A percentile compares a stretch with the other conserved stretches of the same genome.
Evolutionary conservation across 345 rosid species (phyloP).

Genomic region (Limnanthes douglasii): DNA sequence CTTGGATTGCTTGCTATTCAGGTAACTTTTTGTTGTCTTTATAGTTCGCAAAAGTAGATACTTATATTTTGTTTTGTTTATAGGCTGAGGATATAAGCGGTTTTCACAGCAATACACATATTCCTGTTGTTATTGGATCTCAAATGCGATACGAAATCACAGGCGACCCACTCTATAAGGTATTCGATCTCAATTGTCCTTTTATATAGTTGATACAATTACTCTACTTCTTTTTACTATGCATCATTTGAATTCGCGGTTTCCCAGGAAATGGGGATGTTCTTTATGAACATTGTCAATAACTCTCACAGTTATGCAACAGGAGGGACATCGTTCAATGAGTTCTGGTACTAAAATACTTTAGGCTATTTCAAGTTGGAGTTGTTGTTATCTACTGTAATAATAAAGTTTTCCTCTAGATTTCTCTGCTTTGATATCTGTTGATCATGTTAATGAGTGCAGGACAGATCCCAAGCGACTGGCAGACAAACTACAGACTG

Average conservation of each 20-base stretch:
- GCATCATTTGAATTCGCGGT: conserved; percentile 10
- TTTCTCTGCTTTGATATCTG: neutral
- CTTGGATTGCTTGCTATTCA: conserved; percentile 69
- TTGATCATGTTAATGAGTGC: conserved; percentile 6
- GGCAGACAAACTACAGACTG: conserved; percentile 36
- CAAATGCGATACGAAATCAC: conserved; percentile 91
- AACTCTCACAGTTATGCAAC: conserved; percentile 86
- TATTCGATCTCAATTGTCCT: conserved; percentile 9
- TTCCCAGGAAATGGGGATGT: conserved; percentile 53
- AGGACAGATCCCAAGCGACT: conserved; percentile 82
- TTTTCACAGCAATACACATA: conserved; percentile 85
- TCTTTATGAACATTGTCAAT: conserved; percentile 76
- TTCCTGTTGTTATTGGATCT: conserved; percentile 80
- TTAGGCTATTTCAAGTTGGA: neutral
- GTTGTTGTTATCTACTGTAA: neutral
- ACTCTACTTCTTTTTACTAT: conserved; percentile 8
- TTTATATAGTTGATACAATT: neutral
- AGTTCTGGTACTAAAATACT: conserved; percentile 72
- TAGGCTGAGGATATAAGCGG: conserved; percentile 88
- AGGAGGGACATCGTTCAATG: conserved; percentile 72
- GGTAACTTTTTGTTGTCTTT: conserved; percentile 10
- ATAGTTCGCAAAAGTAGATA: too few species aligned
- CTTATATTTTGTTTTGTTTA: conserved; percentile 8
- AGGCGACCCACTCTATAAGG: conserved; percentile 84
- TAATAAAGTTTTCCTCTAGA: conserved; percentile 1